Base-by-base conservation (phyloP, 2,329 filamentous ascomycete species). In the Remersonia thermophila region DNA sequence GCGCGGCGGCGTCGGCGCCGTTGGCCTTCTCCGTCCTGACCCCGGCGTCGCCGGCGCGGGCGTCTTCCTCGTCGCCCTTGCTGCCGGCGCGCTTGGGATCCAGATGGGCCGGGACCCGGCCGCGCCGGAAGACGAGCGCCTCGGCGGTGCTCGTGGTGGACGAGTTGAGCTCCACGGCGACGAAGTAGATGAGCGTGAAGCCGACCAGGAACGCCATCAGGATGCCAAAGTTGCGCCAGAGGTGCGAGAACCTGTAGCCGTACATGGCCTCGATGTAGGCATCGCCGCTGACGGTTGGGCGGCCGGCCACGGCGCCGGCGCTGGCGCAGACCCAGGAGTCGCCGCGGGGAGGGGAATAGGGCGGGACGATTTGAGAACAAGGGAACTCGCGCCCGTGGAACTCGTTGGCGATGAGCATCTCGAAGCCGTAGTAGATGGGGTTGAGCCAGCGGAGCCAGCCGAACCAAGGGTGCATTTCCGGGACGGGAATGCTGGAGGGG, bases 371-470 rank as follows among this genome's bases (percentile, higher is more conserved):
- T 7, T 35, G 46, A 1, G 69, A 66, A 42, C 81, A 85, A 1
- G 59, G 55, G 32, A 77, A 79, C 1, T 63, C 47, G 2, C 62
- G 66, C 4, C 67, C 64, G 41, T 73, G 68, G 46, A 83, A 80
- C 51, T 91, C 83, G 55, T 86, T 87, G 40, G 40, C 46, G 4
- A 50, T 30, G 9, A 50, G 36, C 10, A 42, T 43, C 39, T 50
- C 47, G 16, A 86, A 89, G 2, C 69, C 77, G 49, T 86, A 86
- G 30, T 66, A 76, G 26, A 86, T 71, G 0, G 80, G 80, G 40
- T 86, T 79, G 34, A 86, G 65, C 59, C 77, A 85, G 18, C 77
- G 71, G 35, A 87, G 79, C 83, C 83, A 87, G 18, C 72, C 62
- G 33, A 80, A 77, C 80, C 81, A 89, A 0, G 69, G 71, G 15